Evolutionary conservation across 2,329 filamentous ascomycete species (phyloP).

Genomic region (Coniochaeta hoffmannii): DNA sequence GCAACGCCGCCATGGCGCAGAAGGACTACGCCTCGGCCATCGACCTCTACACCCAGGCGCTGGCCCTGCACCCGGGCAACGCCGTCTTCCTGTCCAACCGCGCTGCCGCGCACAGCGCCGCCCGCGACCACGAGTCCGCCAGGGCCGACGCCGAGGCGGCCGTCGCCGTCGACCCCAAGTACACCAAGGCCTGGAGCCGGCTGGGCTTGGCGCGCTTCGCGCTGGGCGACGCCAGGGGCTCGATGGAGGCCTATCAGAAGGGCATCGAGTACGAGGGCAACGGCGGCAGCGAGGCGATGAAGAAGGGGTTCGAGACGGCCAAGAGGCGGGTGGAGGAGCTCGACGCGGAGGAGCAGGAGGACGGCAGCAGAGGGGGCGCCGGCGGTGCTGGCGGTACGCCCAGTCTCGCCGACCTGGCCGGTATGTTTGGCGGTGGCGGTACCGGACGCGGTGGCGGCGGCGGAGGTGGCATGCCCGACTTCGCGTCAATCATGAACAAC

Average conservation of each 20-base stretch:
- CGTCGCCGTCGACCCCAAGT: slow-evolving; percentile 78
- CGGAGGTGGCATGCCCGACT: slow-evolving; percentile 78
- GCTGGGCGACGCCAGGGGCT: slow-evolving; percentile 80
- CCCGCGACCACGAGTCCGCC: slow-evolving; percentile 76
- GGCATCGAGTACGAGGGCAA: slow-evolving; percentile 92
- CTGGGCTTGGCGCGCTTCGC: slow-evolving; percentile 88
- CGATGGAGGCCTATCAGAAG: slow-evolving; percentile 89
- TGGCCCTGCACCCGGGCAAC: slow-evolving; percentile 74
- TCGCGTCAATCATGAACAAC: slow-evolving; percentile 86
- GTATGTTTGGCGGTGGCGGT: slow-evolving; percentile 62
- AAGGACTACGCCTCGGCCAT: slow-evolving; percentile 85
- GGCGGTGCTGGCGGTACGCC: slow-evolving; percentile 57
- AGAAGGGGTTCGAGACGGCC: slow-evolving; percentile 91
- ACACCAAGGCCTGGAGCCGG: slow-evolving; percentile 96
- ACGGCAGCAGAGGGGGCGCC: slow-evolving; percentile 25
- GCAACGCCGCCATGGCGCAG: slow-evolving; percentile 89
- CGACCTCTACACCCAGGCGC: slow-evolving; percentile 79
- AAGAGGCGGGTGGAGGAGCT: slow-evolving; percentile 81
- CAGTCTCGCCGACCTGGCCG: slow-evolving; percentile 61
- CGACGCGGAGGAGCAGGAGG: slow-evolving; percentile 43
- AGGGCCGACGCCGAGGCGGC: slow-evolving; percentile 86
- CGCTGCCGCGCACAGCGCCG: slow-evolving; percentile 84
- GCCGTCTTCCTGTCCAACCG: slow-evolving; percentile 97
- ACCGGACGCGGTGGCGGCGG: slow-evolving; percentile 54
- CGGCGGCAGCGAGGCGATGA: slow-evolving; percentile 94